These are phyloP conservation scores for Fusarium sp. DNA, from an alignment of 2,329 filamentous ascomycete genomes.

Conservation along the genomic window DNA sequence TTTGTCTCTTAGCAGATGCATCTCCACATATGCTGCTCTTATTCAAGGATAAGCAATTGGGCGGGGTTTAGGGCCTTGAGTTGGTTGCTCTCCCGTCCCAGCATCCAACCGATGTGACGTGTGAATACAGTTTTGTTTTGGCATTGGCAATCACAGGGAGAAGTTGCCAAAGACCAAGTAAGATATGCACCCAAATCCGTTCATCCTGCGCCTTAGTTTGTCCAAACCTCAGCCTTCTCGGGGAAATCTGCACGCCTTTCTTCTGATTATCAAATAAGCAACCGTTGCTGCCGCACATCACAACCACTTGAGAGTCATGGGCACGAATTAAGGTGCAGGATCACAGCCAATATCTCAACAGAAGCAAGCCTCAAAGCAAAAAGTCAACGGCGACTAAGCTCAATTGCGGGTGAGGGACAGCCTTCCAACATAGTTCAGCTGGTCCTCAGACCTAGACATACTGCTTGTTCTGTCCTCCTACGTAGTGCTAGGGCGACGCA, in stretches of 20 bases:
- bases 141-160: neutral
- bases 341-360: conserved; percentile 5
- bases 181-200: conserved; percentile 9
- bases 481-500: conserved; percentile 10
- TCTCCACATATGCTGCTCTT: conserved; percentile 11
- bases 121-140: conserved; percentile 1
- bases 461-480: conserved; percentile 1
- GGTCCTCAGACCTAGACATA: neutral
- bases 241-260: conserved; percentile 7
- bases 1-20: conserved; percentile 6
- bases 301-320: conserved; percentile 1
- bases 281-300: conserved; percentile 11
- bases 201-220: conserved; percentile 1
- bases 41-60: conserved; percentile 3
- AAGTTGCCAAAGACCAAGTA: neutral
- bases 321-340: conserved; percentile 3
- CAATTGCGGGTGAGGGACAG: neutral
- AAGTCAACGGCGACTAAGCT: conserved; percentile 13
- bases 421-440: conserved; percentile 10
- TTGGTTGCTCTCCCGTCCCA: conserved; percentile 32
- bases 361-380: conserved; percentile 4
- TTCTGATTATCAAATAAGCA: conserved; percentile 12
- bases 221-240: conserved; percentile 16
- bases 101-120: conserved; percentile 25
- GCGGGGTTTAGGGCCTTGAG: conserved; percentile 5